A percentile compares a stretch with the other conserved stretches of the same genome.
Conservation (phyloP, 805 yeast genomes). For the Candida stauntonica region DNA sequence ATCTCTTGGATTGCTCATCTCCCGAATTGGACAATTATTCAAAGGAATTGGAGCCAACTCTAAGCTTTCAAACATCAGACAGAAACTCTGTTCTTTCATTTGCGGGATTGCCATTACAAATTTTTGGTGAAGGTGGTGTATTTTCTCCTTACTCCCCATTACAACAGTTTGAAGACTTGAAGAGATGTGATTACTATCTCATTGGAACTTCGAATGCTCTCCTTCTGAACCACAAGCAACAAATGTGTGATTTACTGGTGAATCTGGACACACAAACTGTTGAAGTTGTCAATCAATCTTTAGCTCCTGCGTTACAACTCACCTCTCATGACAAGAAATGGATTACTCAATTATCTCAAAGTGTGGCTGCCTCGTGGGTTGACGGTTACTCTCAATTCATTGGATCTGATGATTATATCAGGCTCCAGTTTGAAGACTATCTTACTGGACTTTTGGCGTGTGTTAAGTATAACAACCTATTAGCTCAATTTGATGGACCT, state of each 20-base stretch:
- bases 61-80: slow-evolving; percentile 71
- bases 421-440: slow-evolving; percentile 89
- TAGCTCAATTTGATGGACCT: slow-evolving; percentile 33
- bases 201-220: slow-evolving; percentile 88
- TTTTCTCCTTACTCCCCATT: slow-evolving; percentile 93
- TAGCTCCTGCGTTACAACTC: slow-evolving; percentile 42
- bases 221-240: slow-evolving; percentile 57
- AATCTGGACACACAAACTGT: slow-evolving; percentile 52
- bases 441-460: slow-evolving; percentile 69
- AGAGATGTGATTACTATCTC: slow-evolving; percentile 57
- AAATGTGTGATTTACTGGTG: slow-evolving; percentile 65
- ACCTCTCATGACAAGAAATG: slow-evolving; percentile 70
- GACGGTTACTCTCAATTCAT: slow-evolving; percentile 44
- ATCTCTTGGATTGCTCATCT: slow-evolving; percentile 74
- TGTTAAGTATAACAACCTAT: slow-evolving; percentile 62
- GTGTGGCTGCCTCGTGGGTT: slow-evolving; percentile 32
- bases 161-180: slow-evolving; percentile 80
- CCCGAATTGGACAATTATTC: slow-evolving; percentile 59
- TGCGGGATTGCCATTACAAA: slow-evolving; percentile 82
- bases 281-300: slow-evolving; percentile 41
- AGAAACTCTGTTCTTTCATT: slow-evolving; percentile 71
- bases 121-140: slow-evolving; percentile 81
- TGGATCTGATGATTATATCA: slow-evolving; percentile 84
- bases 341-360: slow-evolving; percentile 52
- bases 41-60: slow-evolving; percentile 49